Evolutionary conservation across 495 filamentous ascomycete genomes (phyloP).

Genomic region (Lasiosphaeriaceae sp.): DNA sequence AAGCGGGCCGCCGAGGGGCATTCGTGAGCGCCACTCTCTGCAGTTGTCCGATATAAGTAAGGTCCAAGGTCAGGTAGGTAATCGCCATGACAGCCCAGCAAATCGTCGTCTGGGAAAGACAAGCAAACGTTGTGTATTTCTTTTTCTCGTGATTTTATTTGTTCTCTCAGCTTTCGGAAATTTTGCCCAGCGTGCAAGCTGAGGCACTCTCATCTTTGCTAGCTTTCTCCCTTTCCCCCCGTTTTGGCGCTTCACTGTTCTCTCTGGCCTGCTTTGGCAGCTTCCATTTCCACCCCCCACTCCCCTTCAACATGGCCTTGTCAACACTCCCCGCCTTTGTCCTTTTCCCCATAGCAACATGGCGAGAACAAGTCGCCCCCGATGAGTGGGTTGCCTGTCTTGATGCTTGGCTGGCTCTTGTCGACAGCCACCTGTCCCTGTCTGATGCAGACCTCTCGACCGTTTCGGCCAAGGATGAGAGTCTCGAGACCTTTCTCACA

Average conservation of each 20-base stretch:
- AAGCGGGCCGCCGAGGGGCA: neutral
- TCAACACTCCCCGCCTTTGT: constrained; percentile 61
- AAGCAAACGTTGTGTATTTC: too few relatives aligned
- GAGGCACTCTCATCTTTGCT: too few relatives aligned
- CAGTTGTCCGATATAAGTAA: neutral
- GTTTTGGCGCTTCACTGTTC: too few relatives aligned
- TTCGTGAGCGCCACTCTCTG: neutral
- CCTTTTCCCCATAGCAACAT: constrained; percentile 64
- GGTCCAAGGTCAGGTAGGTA: too few relatives aligned
- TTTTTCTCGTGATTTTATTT: too few relatives aligned
- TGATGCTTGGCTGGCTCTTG: constrained; percentile 69
- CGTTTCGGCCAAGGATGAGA: constrained; percentile 49
- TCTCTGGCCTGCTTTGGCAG: neutral
- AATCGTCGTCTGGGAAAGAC: too few relatives aligned
- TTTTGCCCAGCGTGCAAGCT: too few relatives aligned
- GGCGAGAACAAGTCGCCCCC: constrained; percentile 60
- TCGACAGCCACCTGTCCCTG: constrained; percentile 58
- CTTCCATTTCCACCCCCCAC: too few relatives aligned
- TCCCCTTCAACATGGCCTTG: constrained; percentile 9
- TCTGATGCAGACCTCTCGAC: constrained; percentile 49
- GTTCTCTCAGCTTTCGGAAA: too few relatives aligned
- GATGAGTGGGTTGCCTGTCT: constrained; percentile 76
- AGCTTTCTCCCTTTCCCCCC: too few relatives aligned
- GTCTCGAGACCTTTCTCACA: constrained; percentile 54
- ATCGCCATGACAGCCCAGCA: too few relatives aligned